These are phyloP conservation scores for Sutorius australiensis DNA, from an alignment of 768 basidiomycete species.

Conservation along the genomic window DNA sequence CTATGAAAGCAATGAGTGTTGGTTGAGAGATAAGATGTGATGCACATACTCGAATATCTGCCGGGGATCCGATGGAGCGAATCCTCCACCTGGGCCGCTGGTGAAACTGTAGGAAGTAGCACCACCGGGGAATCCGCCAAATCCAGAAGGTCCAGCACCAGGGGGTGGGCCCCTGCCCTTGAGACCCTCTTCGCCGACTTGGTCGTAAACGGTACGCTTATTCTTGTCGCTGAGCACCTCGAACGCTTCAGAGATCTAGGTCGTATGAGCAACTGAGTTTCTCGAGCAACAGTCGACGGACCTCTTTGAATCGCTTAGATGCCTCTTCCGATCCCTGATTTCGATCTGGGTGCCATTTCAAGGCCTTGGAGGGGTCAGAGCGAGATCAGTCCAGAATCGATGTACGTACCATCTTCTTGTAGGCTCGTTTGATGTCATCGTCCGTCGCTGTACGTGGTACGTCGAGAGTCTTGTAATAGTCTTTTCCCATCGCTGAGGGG, in stretches of 20 bases:
- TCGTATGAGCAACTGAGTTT: neutral
- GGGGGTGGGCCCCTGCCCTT: slow-evolving; percentile 64
- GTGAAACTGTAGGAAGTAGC: slow-evolving; percentile 57
- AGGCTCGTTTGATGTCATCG: slow-evolving; percentile 89
- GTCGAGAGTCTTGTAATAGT: slow-evolving; percentile 87
- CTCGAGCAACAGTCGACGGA: slow-evolving; percentile 23
- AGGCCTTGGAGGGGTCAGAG: slow-evolving; percentile 44
- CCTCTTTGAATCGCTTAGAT: slow-evolving; percentile 89
- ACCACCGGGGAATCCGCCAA: slow-evolving; percentile 47
- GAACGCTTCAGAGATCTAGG: slow-evolving; percentile 88
- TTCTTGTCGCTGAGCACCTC: slow-evolving; percentile 89
- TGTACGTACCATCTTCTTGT: slow-evolving; percentile 81
- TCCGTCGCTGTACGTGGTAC: slow-evolving; percentile 69
- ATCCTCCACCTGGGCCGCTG: slow-evolving; percentile 47
- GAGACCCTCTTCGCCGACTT: slow-evolving; percentile 93
- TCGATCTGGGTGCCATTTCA: slow-evolving; percentile 95
- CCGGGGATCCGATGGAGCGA: slow-evolving; percentile 76
- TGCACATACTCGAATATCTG: slow-evolving; percentile 81
- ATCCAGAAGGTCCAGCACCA: slow-evolving; percentile 44
- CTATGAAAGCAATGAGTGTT: slow-evolving; percentile 33
- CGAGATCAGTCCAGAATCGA: neutral
- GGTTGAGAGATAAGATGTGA: neutral
- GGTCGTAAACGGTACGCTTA: slow-evolving; percentile 84
- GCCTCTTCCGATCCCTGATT: slow-evolving; percentile 85
- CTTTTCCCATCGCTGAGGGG: slow-evolving; percentile 53